These are phyloP conservation scores for Verticillium klebahnii DNA, from an alignment of 2,329 filamentous ascomycete genomes.

Conservation along the genomic window DNA sequence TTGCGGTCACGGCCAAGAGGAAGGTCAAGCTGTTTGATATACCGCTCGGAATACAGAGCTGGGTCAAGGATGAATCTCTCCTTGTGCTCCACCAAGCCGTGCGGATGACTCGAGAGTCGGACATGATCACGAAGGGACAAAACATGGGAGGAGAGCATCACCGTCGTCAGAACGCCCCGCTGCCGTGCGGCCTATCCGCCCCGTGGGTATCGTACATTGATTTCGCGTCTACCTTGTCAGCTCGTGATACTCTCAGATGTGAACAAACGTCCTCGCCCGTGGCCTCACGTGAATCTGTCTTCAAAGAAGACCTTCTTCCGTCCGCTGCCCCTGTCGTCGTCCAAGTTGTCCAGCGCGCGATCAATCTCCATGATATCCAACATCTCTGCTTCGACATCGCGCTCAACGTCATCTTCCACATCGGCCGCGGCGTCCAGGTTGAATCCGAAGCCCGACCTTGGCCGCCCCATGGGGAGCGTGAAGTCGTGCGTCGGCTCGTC, in stretches of 20 bases:
- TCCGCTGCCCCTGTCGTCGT: constrained; percentile 40
- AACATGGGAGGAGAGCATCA: neutral
- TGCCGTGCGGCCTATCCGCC: neutral
- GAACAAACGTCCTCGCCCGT: neutral
- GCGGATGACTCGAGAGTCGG: constrained; percentile 37
- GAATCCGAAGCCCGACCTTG: constrained; percentile 42
- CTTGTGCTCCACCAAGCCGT: constrained; percentile 74
- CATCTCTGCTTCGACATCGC: constrained; percentile 56
- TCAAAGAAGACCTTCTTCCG: constrained; percentile 51
- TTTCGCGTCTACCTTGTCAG: constrained; percentile 8
- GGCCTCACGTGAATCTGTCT: constrained; percentile 15
- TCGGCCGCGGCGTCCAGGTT: constrained; percentile 50
- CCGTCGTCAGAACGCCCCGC: neutral
- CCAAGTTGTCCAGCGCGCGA: constrained; percentile 52
- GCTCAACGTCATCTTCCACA: constrained; percentile 40
- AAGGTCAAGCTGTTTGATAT: constrained; percentile 37
- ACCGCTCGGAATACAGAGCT: constrained; percentile 74
- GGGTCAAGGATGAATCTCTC: constrained; percentile 67
- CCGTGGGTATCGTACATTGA: constrained; percentile 34
- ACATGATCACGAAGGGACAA: neutral
- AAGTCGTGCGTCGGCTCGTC: constrained; percentile 15
- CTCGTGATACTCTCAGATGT: neutral
- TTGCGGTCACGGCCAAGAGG: constrained; percentile 8
- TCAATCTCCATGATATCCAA: constrained; percentile 65
- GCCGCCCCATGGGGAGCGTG: constrained; percentile 18